Percentiles rank a stretch among this genome's conserved stretches.
Evolutionary conservation across 1,139 yeast species (phyloP).

Genomic region (Sugiyamaella novakii): DNA sequence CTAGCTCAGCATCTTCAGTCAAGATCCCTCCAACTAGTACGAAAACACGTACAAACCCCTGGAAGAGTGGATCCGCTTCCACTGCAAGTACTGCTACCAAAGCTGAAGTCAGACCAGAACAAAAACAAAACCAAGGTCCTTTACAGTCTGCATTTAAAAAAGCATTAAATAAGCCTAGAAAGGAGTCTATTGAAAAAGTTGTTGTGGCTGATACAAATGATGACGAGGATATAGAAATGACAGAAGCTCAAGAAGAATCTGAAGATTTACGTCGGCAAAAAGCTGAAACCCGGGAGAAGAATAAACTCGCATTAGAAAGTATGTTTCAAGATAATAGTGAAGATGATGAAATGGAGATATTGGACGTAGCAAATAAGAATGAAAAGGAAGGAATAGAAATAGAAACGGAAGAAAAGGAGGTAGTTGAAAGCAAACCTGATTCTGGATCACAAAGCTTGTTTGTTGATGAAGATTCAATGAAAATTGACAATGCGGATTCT

Average conservation of each 20-base stretch:
- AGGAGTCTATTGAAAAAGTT: constrained; percentile 25
- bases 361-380: neutral
- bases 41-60: neutral
- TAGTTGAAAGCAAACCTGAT: constrained; percentile 3
- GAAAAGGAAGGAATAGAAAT: neutral
- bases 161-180: constrained; percentile 20
- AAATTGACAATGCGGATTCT: constrained; percentile 11
- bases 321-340: constrained; percentile 29
- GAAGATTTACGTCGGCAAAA: constrained; percentile 12
- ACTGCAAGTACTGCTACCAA: neutral
- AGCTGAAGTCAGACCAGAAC: neutral
- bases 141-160: constrained; percentile 25
- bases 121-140: constrained; percentile 13
- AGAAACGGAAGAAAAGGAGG: constrained; percentile 11
- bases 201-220: constrained; percentile 25
- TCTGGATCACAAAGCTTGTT: neutral
- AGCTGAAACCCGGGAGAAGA: constrained; percentile 22
- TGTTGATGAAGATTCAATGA: constrained; percentile 17
- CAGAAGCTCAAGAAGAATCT: constrained; percentile 19
- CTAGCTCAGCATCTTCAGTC: too few species aligned
- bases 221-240: constrained; percentile 24
- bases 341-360: constrained; percentile 20
- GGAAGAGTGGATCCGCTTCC: too few species aligned
- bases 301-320: constrained; percentile 25
- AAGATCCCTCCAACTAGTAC: too few species aligned